Conservation (phyloP, 768 basidiomycete species). For the Suillus spraguei region DNA sequence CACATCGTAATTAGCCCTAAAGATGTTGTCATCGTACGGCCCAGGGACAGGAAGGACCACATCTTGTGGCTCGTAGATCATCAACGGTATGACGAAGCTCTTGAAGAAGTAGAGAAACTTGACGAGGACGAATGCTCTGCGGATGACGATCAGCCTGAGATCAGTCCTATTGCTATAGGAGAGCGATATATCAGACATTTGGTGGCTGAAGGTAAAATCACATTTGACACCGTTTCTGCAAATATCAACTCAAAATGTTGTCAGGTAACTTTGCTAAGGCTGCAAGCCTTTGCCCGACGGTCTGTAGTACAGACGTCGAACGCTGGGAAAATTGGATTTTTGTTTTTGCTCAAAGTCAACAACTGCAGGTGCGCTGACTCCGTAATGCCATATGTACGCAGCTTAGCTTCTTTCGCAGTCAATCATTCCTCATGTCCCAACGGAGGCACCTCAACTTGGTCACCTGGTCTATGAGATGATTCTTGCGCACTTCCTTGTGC, state of each 20-base stretch:
- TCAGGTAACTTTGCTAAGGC: slow-evolving; percentile 74
- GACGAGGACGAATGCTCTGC: slow-evolving; percentile 26
- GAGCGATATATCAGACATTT: slow-evolving; percentile 85
- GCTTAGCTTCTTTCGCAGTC: slow-evolving; percentile 44
- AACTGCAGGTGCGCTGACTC: slow-evolving; percentile 63
- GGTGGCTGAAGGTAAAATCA: slow-evolving; percentile 67
- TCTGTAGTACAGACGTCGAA: slow-evolving; percentile 76
- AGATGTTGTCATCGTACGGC: slow-evolving; percentile 85
- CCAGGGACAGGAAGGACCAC: slow-evolving; percentile 88
- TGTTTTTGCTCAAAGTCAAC: slow-evolving; percentile 77
- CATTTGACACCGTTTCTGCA: neutral
- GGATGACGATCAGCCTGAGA: slow-evolving; percentile 39
- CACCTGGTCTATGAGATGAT: slow-evolving; percentile 95
- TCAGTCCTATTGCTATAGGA: slow-evolving; percentile 74
- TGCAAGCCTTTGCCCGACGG: slow-evolving; percentile 80
- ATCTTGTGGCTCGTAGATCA: slow-evolving; percentile 91
- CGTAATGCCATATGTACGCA: neutral
- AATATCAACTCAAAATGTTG: slow-evolving; percentile 1
- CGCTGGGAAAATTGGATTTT: slow-evolving; percentile 99
- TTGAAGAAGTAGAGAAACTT: slow-evolving; percentile 78
- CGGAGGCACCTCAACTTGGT: slow-evolving; percentile 75
- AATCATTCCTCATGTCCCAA: slow-evolving; percentile 90
- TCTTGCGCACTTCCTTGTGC: slow-evolving; percentile 79
- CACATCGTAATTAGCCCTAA: slow-evolving; percentile 88
- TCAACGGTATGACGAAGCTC: slow-evolving; percentile 85